Evolutionary conservation across 1,284 basidiomycete species (phyloP).

Genomic region (Sanghuangporus baumii): DNA sequence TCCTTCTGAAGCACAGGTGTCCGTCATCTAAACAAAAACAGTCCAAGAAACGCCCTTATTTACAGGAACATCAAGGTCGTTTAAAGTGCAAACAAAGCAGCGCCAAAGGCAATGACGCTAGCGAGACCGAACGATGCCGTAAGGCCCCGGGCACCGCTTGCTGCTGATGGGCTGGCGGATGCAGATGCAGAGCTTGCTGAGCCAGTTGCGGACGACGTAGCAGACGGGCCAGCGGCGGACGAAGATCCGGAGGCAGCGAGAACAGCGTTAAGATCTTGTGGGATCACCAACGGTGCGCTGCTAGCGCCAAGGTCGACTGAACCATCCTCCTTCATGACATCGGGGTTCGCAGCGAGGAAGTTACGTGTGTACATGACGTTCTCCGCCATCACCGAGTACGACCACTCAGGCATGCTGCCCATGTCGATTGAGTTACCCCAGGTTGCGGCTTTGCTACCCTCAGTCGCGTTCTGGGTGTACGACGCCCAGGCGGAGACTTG

Average conservation of each 20-base stretch:
- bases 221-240: conserved; percentile 25
- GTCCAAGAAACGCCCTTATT: conserved; percentile 1
- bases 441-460: conserved; percentile 42
- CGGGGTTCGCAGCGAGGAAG: conserved; percentile 58
- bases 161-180: conserved; percentile 43
- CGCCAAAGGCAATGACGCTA: conserved; percentile 43
- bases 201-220: conserved; percentile 24
- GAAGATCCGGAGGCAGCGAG: conserved; percentile 26
- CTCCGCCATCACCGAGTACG: conserved; percentile 42
- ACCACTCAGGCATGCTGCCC: conserved; percentile 46
- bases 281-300: conserved; percentile 47
- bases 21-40: not conserved
- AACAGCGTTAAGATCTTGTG: conserved; percentile 45
- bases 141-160: conserved; percentile 46
- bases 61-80: conserved; percentile 11
- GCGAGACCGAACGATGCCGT: conserved; percentile 46
- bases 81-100: conserved; percentile 54
- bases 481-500: conserved; percentile 49
- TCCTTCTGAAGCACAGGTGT: not conserved
- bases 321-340: conserved; percentile 46
- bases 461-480: conserved; percentile 43
- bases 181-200: conserved; percentile 21
- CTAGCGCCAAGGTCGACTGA: conserved; percentile 43
- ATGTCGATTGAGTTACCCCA: conserved; percentile 65
- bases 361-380: conserved; percentile 58